Percentiles rank a stretch among this genome's conserved stretches.
Evolutionary conservation across 768 basidiomycete genomes (phyloP).

Genomic region (Candolleomyces eurysporus): DNA sequence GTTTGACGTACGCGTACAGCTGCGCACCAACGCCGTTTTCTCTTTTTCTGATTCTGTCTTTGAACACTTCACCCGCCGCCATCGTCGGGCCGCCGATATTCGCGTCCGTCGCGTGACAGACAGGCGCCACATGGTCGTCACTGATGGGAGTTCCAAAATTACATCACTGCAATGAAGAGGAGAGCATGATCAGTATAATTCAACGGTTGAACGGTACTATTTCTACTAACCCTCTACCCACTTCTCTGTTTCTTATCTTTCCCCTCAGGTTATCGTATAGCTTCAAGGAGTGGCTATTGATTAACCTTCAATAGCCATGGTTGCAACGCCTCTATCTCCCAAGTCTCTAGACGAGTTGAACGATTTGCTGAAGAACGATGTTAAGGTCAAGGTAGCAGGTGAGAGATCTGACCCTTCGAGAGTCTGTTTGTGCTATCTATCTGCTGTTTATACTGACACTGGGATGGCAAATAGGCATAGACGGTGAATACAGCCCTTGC

Average conservation of each 20-base stretch:
- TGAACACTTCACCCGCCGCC: too few species aligned
- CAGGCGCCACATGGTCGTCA: too few species aligned
- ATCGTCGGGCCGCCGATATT: too few species aligned
- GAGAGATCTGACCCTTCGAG: slow-evolving; percentile 14
- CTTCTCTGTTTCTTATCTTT: background rate
- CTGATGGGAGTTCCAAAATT: too few species aligned
- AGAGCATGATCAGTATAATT: too few species aligned
- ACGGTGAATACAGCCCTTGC: slow-evolving; percentile 48
- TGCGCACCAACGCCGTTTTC: too few species aligned
- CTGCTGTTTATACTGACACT: background rate
- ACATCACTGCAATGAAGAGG: too few species aligned
- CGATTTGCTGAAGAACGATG: slow-evolving; percentile 53
- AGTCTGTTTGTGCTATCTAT: background rate
- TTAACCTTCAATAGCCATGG: background rate
- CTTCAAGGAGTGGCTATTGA: background rate
- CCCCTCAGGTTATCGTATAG: background rate
- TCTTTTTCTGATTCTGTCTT: too few species aligned
- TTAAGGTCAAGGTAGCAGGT: slow-evolving; percentile 95
- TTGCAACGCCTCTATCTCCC: slow-evolving; percentile 13
- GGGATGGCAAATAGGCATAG: slow-evolving; percentile 40
- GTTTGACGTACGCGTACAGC: too few species aligned
- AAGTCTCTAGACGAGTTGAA: slow-evolving; percentile 56
- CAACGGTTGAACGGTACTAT: too few species aligned
- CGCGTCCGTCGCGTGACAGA: too few species aligned
- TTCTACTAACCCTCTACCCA: background rate